Evolutionary conservation across 108 stramenopile genomes (phyloP), one percentile per base, ranked within the genome.

Genomic region (Stephanodiscus triporus): DNA sequence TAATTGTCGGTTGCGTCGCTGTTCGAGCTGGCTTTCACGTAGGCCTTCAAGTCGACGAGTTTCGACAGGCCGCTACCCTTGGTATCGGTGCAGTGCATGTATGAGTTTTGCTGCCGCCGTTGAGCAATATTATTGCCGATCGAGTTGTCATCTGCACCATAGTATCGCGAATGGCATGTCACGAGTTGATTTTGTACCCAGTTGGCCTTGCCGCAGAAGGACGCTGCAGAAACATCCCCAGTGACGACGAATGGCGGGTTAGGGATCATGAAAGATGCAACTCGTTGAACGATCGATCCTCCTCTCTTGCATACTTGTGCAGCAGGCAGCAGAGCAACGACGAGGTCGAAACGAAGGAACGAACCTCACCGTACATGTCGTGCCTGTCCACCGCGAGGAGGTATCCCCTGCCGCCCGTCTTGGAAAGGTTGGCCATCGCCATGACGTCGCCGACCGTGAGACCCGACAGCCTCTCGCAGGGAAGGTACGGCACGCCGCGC

Each of bases 301-400:
- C 32, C 10, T 30, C 58, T 42, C 51, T n/a, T n/a, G n/a, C n/a
- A n/a, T 67, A n/a, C 11, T 2, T 50, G 17, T 17, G 36, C 22
- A 3, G 24, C 63, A 45, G 8, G 38, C 7, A 27, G 45, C 23
- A 13, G 5, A 24, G 24, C n/a, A 47, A 23, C 16, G 22, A 34
- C 2, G 5, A 34, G 32, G 32, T 34, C 32, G 5, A 34, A 64
- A 47, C 14, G 20, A 1, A 67, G 20, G 2, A 2, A 26, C 13
- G 3, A n/a, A 22, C 0, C 76, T 77, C 49, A 81, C 86, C 85
- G 73, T 87, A 87, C 47, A 75, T 70, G 50, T 89, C 87, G 30
- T 92, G 87, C 32, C 83, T 77, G 77, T 89, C 90, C 49, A 91
- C 68, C 13, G 88, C 90, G 50, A 91, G 67, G n/a, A 92, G 48